Percentiles rank a stretch among this genome's conserved stretches.
These are phyloP conservation scores for Hebeloma cylindrosporum DNA, from an alignment of 768 basidiomycete genomes.

Conservation along the genomic window DNA sequence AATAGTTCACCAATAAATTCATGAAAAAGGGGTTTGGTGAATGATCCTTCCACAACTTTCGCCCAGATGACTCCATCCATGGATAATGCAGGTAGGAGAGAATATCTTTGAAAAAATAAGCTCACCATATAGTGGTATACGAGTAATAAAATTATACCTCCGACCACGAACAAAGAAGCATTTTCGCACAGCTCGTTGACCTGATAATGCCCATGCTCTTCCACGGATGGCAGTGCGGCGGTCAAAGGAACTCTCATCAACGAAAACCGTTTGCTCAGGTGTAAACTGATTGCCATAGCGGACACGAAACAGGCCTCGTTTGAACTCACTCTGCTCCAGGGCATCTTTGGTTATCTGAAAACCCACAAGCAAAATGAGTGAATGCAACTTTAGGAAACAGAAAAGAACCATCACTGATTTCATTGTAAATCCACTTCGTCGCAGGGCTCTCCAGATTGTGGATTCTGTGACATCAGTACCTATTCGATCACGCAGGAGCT, in stretches of 20 bases:
- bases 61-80: conserved; percentile 27
- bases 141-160: no score
- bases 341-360: conserved; percentile 17
- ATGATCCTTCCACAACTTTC: conserved; percentile 29
- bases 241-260: conserved; percentile 36
- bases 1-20: conserved; percentile 35
- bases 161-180: conserved; percentile 29
- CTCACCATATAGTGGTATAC: background rate
- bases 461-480: background rate
- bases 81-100: conserved; percentile 28
- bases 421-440: conserved; percentile 1
- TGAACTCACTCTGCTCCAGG: conserved; percentile 20
- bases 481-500: background rate
- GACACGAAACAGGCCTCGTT: conserved; percentile 12
- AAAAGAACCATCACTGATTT: no score
- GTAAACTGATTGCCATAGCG: conserved; percentile 17
- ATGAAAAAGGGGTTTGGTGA: conserved; percentile 25
- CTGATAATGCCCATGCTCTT: conserved; percentile 26
- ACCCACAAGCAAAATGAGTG: no score
- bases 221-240: conserved; percentile 20
- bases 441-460: conserved; percentile 1
- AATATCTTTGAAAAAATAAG: conserved; percentile 25
- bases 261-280: conserved; percentile 31
- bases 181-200: conserved; percentile 18
- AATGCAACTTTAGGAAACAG: no score